These are phyloP conservation scores for Candolleomyces efflorescens DNA, from an alignment of 768 basidiomycete genomes.

Conservation along the genomic window DNA sequence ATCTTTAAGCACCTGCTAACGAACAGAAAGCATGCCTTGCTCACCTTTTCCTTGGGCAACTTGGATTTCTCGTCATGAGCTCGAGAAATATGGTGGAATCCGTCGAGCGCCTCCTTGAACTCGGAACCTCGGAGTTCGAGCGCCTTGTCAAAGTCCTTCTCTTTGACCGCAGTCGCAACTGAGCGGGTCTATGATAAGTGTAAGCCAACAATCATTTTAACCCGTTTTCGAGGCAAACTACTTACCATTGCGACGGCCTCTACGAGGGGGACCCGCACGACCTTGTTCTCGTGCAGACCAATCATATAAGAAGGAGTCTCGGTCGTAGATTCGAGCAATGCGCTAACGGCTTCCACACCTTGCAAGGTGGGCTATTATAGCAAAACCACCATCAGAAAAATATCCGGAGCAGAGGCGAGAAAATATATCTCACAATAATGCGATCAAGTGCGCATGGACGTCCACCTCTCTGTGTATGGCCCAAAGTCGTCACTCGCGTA, in stretches of 20 bases:
- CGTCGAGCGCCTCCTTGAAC: slow-evolving; percentile 80
- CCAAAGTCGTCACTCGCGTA: slow-evolving; percentile 93
- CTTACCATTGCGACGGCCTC: slow-evolving; percentile 87
- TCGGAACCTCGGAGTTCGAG: slow-evolving; percentile 90
- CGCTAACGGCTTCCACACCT: slow-evolving; percentile 89
- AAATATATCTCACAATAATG: slow-evolving; percentile 56
- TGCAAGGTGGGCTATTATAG: slow-evolving; percentile 82
- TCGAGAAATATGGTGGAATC: slow-evolving; percentile 74
- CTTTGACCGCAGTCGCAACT: slow-evolving; percentile 76
- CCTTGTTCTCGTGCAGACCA: slow-evolving; percentile 92
- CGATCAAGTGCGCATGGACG: slow-evolving; percentile 91
- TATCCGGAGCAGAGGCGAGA: not conserved
- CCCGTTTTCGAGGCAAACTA: not conserved
- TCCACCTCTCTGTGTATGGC: slow-evolving; percentile 96
- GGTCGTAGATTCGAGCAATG: slow-evolving; percentile 80
- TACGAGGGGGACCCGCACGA: slow-evolving; percentile 85
- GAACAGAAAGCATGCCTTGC: slow-evolving; percentile 7
- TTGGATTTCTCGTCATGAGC: slow-evolving; percentile 46
- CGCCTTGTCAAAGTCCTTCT: slow-evolving; percentile 81
- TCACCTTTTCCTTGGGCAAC: slow-evolving; percentile 49
- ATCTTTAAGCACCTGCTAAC: slow-evolving; percentile 10
- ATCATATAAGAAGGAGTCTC: slow-evolving; percentile 97
- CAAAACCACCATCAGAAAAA: no score
- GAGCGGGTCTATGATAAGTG: slow-evolving; percentile 63
- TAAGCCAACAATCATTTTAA: not conserved